phyloP scores from a whole-genome alignment of 495 filamentous ascomycete species.

The Aspergillus cristatus region DNA sequence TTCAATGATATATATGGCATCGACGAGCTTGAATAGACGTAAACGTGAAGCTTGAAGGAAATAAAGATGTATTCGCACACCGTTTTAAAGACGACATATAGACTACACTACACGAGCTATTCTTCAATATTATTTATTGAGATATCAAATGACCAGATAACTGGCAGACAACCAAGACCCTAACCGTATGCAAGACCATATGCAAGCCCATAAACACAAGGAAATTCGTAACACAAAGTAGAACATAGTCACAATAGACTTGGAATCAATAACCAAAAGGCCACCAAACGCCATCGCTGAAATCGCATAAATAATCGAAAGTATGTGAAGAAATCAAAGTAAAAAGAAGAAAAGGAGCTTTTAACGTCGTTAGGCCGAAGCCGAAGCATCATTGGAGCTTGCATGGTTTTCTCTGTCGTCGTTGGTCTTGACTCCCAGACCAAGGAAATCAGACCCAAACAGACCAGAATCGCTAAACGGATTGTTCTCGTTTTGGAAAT shows the following conservation, averaged over 20 bases:
- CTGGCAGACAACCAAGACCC: no score
- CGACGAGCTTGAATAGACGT: no score
- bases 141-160: no score
- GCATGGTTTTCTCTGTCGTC: slow-evolving; percentile 4
- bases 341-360: slow-evolving; percentile 4
- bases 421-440: slow-evolving; percentile 14
- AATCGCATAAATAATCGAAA: slow-evolving; percentile 9
- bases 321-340: slow-evolving; percentile 1
- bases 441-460: slow-evolving; percentile 31
- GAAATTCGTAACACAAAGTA: slow-evolving; percentile 1
- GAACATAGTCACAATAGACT: neutral
- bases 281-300: slow-evolving; percentile 34
- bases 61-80: no score
- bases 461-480: slow-evolving; percentile 28
- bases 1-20: no score
- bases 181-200: no score
- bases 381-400: slow-evolving; percentile 9
- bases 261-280: slow-evolving; percentile 1
- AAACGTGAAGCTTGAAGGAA: no score
- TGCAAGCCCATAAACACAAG: neutral
- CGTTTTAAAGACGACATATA: no score
- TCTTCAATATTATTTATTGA: no score
- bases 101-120: no score
- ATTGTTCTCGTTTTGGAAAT: slow-evolving; percentile 20
- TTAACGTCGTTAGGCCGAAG: slow-evolving; percentile 8